Conservation (phyloP, 2,329 filamentous ascomycete species). For the Parastagonospora nodorum region DNA sequence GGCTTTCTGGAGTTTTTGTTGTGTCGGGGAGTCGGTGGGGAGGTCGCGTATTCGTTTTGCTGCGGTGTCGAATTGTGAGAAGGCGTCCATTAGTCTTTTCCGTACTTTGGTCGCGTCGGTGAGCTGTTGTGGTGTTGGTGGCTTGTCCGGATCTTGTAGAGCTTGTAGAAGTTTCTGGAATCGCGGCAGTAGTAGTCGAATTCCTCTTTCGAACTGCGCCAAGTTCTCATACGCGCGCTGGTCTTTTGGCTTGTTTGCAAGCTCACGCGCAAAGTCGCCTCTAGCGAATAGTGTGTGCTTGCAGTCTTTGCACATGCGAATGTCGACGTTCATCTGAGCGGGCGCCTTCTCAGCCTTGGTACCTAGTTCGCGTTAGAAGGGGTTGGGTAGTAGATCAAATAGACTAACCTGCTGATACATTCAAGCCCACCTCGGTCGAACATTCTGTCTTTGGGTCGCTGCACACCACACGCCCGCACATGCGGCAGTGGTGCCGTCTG, state of each 20-base stretch:
- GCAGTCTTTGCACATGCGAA: conserved; percentile 93
- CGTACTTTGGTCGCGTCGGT: conserved; percentile 86
- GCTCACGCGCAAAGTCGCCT: conserved; percentile 75
- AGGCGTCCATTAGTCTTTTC: conserved; percentile 87
- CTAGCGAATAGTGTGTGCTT: conserved; percentile 72
- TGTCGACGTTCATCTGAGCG: conserved; percentile 71
- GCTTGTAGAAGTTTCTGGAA: conserved; percentile 79
- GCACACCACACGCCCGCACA: conserved; percentile 92
- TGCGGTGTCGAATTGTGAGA: conserved; percentile 83
- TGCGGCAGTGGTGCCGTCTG: conserved; percentile 88
- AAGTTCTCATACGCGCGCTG: conserved; percentile 83
- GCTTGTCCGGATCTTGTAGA: conserved; percentile 72
- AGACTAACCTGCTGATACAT: conserved; percentile 68
- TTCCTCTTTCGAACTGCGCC: conserved; percentile 85
- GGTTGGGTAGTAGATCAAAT: not conserved
- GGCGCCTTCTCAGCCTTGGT: conserved; percentile 50
- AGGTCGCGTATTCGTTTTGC: conserved; percentile 82
- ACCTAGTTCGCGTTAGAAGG: conserved; percentile 18
- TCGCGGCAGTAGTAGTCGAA: conserved; percentile 76
- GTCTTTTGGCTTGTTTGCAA: conserved; percentile 71
- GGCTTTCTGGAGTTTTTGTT: conserved; percentile 76
- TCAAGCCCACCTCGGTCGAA: conserved; percentile 81
- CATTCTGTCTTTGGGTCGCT: conserved; percentile 84
- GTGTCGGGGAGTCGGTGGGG: conserved; percentile 71
- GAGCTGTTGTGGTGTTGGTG: conserved; percentile 71